A percentile compares a stretch with the other conserved stretches of the same genome.
phyloP scores from a whole-genome alignment of 768 basidiomycete species.

The Serendipita indica region DNA sequence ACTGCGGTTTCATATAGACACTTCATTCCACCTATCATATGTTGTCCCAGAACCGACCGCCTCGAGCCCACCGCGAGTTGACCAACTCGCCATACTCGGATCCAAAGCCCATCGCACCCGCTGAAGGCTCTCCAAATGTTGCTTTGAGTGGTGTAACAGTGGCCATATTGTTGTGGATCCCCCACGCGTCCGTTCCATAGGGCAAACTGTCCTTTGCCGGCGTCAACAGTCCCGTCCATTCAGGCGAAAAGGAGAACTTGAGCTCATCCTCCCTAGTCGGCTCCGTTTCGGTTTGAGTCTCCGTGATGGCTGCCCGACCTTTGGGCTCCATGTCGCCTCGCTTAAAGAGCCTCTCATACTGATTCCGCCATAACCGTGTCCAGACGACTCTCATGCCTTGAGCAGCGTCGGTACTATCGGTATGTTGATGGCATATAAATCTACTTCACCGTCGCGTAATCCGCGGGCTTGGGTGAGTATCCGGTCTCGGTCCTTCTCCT shows the following conservation, averaged over 20 bases:
- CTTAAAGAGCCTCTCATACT: constrained; percentile 71
- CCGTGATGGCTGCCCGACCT: constrained; percentile 17
- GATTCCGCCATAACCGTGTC: constrained; percentile 76
- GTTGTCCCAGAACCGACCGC: too few relatives aligned
- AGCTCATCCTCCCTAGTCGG: constrained; percentile 22
- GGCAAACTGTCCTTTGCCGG: constrained; percentile 48
- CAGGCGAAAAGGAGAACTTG: constrained; percentile 61
- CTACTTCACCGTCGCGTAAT: constrained; percentile 47
- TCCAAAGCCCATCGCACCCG: constrained; percentile 14
- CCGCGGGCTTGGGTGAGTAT: constrained; percentile 21
- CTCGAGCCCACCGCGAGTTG: constrained; percentile 4
- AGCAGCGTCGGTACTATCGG: constrained; percentile 60
- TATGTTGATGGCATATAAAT: constrained; percentile 78
- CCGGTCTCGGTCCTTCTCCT: constrained; percentile 11
- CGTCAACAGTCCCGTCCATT: constrained; percentile 51
- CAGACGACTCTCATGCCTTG: constrained; percentile 56
- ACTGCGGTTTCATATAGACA: too few relatives aligned
- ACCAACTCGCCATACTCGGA: neutral
- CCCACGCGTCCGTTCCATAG: constrained; percentile 71
- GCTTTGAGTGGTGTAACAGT: constrained; percentile 70
- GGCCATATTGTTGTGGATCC: constrained; percentile 49
- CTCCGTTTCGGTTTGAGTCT: constrained; percentile 15
- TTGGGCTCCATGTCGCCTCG: constrained; percentile 17
- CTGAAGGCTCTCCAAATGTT: constrained; percentile 51
- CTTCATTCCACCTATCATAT: too few relatives aligned